phyloP scores from a whole-genome alignment of 352 stramenopile genomes.

The Phytophthora quininea region DNA sequence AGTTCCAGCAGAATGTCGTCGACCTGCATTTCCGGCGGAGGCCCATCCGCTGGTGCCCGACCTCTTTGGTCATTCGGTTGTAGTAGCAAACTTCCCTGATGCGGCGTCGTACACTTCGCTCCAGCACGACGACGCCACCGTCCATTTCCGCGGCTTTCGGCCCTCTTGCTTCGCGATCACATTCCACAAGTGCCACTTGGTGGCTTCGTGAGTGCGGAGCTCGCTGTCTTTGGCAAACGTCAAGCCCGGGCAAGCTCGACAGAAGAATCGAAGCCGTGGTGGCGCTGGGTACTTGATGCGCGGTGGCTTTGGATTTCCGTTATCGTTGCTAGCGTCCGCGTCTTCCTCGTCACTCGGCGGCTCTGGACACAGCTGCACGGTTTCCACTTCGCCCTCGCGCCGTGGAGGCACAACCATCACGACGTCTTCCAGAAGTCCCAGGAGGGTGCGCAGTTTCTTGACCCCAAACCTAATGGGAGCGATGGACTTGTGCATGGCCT shows the following conservation, averaged over 20 bases:
- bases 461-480: slow-evolving; percentile 59
- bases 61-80: slow-evolving; percentile 72
- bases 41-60: slow-evolving; percentile 50
- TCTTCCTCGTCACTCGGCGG: slow-evolving; percentile 40
- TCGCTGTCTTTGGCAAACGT: slow-evolving; percentile 69
- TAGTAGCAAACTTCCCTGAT: slow-evolving; percentile 71
- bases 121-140: slow-evolving; percentile 70
- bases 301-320: slow-evolving; percentile 19
- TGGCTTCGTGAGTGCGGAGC: slow-evolving; percentile 64
- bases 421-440: slow-evolving; percentile 62
- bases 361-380: slow-evolving; percentile 62
- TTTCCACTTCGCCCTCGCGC: slow-evolving; percentile 61
- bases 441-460: slow-evolving; percentile 79
- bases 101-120: slow-evolving; percentile 72
- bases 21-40: slow-evolving; percentile 68
- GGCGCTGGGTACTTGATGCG: slow-evolving; percentile 36
- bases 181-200: slow-evolving; percentile 88
- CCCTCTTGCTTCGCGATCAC: slow-evolving; percentile 43
- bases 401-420: slow-evolving; percentile 54
- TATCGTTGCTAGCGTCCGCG: background rate
- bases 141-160: slow-evolving; percentile 52
- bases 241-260: slow-evolving; percentile 65
- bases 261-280: slow-evolving; percentile 60
- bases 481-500: slow-evolving; percentile 75
- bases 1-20: slow-evolving; percentile 75